Base-by-base conservation (phyloP, 1,284 basidiomycete species). In the Malassezia vespertilionis region DNA sequence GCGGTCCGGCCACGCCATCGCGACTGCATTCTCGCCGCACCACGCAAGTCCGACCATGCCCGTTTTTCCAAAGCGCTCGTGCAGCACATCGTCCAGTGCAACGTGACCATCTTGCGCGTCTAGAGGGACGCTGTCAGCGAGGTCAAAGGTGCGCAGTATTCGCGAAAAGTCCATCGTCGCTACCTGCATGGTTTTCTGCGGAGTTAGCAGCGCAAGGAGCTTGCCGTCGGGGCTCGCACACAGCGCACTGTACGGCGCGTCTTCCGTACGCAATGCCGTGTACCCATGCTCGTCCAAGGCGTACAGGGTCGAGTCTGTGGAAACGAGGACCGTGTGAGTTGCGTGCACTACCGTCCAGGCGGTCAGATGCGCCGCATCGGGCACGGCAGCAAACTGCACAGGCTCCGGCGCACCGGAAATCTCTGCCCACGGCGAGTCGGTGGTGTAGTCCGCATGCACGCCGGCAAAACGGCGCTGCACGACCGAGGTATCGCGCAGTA, bases 11-110 rank as follows among this genome's bases (percentile, higher is more conserved):
- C 86, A 96, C 2, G 81, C 82, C 14, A 96, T 77, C 2, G 88
- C 77, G 21, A 97, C 83, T 0, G 88, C 87, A 71, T 97, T 89
- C 67, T 89, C 89, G 5, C 90, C 90, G 65, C 90, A 96, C 93
- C 93, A 97, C 63, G 84, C 83, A 0, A 90, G 49, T 20, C 52
- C 49, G 11, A 50, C 44, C 1, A 66, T 41, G 2, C 63, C 66
- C 10, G 63, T 61, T 21, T 52, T 52, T 10, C 56, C 60, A 1
- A 33, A 38, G 23, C 43, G 15, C 7, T 37, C 44, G 22, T 23
- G 40, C 6, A 38, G 15, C 20, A 33, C 36, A 38, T 56, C 49
- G 4, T 53, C 46, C 8, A n/a, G n/a, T n/a, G n/a, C n/a, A n/a
- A n/a, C n/a, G n/a, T n/a, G n/a, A n/a, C n/a, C n/a, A n/a, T n/a